Evolutionary conservation across 768 basidiomycete species (phyloP), one percentile per base, ranked within the genome.

Genomic region (Austroboletus festivus): DNA sequence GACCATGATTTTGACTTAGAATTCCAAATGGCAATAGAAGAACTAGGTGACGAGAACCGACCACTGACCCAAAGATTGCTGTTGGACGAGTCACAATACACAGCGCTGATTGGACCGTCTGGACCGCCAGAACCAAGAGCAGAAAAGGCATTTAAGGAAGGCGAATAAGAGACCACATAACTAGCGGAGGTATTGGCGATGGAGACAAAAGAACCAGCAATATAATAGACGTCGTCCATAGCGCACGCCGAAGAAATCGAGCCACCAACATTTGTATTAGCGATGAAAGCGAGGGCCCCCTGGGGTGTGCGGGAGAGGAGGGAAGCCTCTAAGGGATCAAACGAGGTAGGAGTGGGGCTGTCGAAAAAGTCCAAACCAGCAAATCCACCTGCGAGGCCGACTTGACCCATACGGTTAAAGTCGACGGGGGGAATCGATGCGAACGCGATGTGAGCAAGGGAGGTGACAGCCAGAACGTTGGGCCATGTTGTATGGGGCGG

Each of bases 381-480:
- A 63, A 97, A 99, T 28, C 88, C 76, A 48, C 95, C 95, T 22
- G 85, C 83, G 35, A 97, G 76, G 48, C 84, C 93, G 42, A 97
- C 93, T 46, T 77, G 84, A 54, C 95, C 95, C 90, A 99, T 94
- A 45, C 86, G 84, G 58, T 75, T 70, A 60, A 83, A 86, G 67
- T 89, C 86, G 58, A 88, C 73, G 51, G 73, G 70, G 6, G 82
- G 82, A 13, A 81, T 68, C 6, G 73, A 64, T 9, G 76, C 78
- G 50, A 57, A 61, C 19, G 40, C 59, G 48, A 52, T 13, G 20
- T 40, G 33, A 3, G 51, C 50, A 34, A 66, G 37, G 41, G 38
- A 51, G 38, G 44, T 40, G 48, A 65, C 49, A 38, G 56, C 11
- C 50, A 64, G 48, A 62, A 46, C 57, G 38, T 53, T 56, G 65